Conservation (phyloP, 306 rosid genomes). For the Malus sylvestris region DNA sequence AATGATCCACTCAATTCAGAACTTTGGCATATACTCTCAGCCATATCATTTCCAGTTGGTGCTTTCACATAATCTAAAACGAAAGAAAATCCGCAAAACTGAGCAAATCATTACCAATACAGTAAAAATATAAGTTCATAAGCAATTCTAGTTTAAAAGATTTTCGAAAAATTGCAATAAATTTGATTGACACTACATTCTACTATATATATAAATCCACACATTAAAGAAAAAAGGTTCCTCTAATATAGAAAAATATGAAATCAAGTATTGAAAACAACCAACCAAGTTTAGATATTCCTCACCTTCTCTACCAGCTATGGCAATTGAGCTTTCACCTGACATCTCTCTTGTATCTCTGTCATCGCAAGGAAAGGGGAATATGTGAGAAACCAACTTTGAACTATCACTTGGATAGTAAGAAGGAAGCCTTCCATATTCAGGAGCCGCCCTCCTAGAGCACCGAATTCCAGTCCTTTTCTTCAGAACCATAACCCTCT, state of each 20-base stretch:
- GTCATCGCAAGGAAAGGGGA: slow-evolving; percentile 7
- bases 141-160: neutral
- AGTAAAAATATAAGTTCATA: slow-evolving; percentile 3
- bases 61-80: slow-evolving; percentile 35
- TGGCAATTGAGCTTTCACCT: slow-evolving; percentile 18
- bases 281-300: neutral
- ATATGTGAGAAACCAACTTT: slow-evolving; percentile 1
- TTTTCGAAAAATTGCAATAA: neutral
- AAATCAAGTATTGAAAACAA: neutral
- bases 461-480: slow-evolving; percentile 52
- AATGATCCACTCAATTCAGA: slow-evolving; percentile 40
- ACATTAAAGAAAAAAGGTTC: neutral
- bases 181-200: neutral
- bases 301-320: slow-evolving; percentile 29
- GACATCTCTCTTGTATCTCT: slow-evolving; percentile 1
- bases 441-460: slow-evolving; percentile 38
- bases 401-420: slow-evolving; percentile 11
- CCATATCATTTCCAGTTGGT: slow-evolving; percentile 24
- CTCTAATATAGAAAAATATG: neutral
- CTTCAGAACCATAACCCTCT: slow-evolving; percentile 39
- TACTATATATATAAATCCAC: neutral
- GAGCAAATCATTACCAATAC: neutral
- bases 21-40: slow-evolving; percentile 24
- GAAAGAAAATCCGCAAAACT: slow-evolving; percentile 3
- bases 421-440: slow-evolving; percentile 29